phyloP scores from a whole-genome alignment of 768 basidiomycete genomes.

The Pleurotus citrinopileatus region DNA sequence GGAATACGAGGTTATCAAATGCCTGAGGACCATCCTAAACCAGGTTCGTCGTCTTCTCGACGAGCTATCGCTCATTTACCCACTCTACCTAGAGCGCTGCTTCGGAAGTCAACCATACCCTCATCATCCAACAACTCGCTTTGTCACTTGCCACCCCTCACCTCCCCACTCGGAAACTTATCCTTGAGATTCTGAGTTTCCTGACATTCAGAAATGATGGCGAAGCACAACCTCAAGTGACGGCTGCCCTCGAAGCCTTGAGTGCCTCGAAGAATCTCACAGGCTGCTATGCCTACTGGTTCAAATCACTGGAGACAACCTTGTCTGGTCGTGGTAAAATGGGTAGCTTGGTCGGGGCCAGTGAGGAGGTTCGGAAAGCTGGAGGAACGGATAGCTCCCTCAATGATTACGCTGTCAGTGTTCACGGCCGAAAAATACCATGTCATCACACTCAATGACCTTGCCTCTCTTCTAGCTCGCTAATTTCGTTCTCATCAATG shows the following conservation, averaged over 20 bases:
- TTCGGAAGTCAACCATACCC: constrained; percentile 69
- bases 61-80: constrained; percentile 13
- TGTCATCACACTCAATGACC: neutral
- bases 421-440: neutral
- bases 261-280: constrained; percentile 64
- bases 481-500: constrained; percentile 73
- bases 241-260: constrained; percentile 71
- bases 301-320: constrained; percentile 72
- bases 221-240: constrained; percentile 61
- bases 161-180: constrained; percentile 71
- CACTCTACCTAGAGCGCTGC: constrained; percentile 50
- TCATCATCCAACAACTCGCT: constrained; percentile 75
- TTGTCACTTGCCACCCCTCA: constrained; percentile 81
- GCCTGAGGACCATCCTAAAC: constrained; percentile 81
- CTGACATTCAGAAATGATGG: constrained; percentile 64
- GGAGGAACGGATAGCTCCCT: constrained; percentile 65
- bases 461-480: constrained; percentile 40
- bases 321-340: constrained; percentile 87
- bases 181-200: constrained; percentile 78
- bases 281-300: constrained; percentile 82
- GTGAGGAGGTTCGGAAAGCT: constrained; percentile 78
- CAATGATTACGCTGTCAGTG: constrained; percentile 83
- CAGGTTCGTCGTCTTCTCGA: constrained; percentile 35
- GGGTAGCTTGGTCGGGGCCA: constrained; percentile 94
- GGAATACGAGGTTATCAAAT: constrained; percentile 89